Evolutionary conservation across 148 eudicot species (phyloP).

Genomic region (Pharnaceum exiguum): DNA sequence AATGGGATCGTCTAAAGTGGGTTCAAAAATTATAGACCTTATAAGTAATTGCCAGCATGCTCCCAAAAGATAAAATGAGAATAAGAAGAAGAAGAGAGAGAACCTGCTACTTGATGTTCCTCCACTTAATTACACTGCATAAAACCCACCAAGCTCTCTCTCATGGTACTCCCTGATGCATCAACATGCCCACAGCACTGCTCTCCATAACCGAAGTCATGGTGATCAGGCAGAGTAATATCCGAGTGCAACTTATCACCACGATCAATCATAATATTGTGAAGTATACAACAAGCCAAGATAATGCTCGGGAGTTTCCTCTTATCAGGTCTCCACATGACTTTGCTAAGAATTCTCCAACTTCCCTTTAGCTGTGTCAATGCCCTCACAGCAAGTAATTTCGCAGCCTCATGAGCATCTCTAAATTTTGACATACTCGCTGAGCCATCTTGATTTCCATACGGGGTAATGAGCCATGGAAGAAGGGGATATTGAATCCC

Average conservation of each 20-base stretch:
- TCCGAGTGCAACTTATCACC: constrained; percentile 59
- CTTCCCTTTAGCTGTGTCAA: constrained; percentile 68
- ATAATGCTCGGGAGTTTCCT: constrained; percentile 87
- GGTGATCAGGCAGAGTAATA: constrained; percentile 55
- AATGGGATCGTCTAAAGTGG: too few relatives aligned
- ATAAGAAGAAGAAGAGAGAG: too few relatives aligned
- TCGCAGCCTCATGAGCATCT: constrained; percentile 55
- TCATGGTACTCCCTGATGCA: constrained; percentile 48
- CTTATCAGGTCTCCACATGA: constrained; percentile 98
- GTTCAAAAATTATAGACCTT: too few relatives aligned
- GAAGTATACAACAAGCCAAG: constrained; percentile 89
- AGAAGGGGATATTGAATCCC: constrained; percentile 78
- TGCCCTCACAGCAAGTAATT: constrained; percentile 59
- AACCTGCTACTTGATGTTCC: too few relatives aligned
- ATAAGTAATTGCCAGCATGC: too few relatives aligned
- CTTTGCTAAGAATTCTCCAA: constrained; percentile 96
- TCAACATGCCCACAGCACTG: constrained; percentile 49
- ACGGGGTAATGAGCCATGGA: constrained; percentile 86
- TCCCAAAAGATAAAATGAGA: too few relatives aligned
- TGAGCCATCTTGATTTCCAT: constrained; percentile 24
- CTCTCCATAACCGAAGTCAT: constrained; percentile 58
- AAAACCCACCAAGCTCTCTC: constrained; percentile 23
- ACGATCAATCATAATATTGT: constrained; percentile 75
- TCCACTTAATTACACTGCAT: too few relatives aligned
- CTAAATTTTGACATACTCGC: constrained; percentile 27